Conservation (phyloP, 2,329 filamentous ascomycete genomes). For the Elsinoe fawcettii region DNA sequence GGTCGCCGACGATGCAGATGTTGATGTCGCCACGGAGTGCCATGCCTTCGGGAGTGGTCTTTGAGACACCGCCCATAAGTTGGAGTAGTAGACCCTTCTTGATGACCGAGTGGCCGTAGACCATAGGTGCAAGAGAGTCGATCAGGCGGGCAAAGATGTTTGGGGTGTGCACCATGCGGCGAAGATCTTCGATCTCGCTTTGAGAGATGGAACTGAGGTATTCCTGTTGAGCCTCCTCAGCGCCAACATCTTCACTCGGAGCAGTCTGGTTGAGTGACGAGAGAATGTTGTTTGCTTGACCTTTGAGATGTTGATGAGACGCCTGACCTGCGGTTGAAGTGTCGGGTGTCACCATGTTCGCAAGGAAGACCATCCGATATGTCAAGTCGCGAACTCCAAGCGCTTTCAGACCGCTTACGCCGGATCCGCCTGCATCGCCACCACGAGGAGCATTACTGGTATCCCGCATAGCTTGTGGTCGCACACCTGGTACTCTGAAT, state of each 20-base stretch:
- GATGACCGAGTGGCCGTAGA: constrained; percentile 94
- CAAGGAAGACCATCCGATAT: constrained; percentile 91
- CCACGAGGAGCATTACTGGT: constrained; percentile 64
- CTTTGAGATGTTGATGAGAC: constrained; percentile 58
- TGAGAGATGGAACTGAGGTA: constrained; percentile 79
- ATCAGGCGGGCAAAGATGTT: constrained; percentile 92
- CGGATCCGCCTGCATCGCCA: constrained; percentile 68
- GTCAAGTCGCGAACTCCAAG: constrained; percentile 92
- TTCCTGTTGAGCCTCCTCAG: constrained; percentile 80
- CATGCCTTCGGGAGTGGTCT: constrained; percentile 89
- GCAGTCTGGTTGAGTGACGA: constrained; percentile 70
- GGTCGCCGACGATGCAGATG: constrained; percentile 95
- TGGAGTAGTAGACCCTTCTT: constrained; percentile 95
- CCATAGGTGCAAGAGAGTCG: constrained; percentile 89
- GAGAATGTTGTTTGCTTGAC: constrained; percentile 75
- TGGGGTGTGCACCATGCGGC: constrained; percentile 87
- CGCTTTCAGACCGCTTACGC: constrained; percentile 80
- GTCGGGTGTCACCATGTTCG: constrained; percentile 92
- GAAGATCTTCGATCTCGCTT: constrained; percentile 83
- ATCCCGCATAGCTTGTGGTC: constrained; percentile 76
- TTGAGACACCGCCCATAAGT: constrained; percentile 90
- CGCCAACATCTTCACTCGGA: constrained; percentile 59
- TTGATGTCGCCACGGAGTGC: constrained; percentile 94
- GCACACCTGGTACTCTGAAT: constrained; percentile 76
- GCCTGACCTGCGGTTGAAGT: constrained; percentile 67